These are phyloP conservation scores for Drechslera avenae DNA, from an alignment of 2,329 filamentous ascomycete species.

Conservation along the genomic window DNA sequence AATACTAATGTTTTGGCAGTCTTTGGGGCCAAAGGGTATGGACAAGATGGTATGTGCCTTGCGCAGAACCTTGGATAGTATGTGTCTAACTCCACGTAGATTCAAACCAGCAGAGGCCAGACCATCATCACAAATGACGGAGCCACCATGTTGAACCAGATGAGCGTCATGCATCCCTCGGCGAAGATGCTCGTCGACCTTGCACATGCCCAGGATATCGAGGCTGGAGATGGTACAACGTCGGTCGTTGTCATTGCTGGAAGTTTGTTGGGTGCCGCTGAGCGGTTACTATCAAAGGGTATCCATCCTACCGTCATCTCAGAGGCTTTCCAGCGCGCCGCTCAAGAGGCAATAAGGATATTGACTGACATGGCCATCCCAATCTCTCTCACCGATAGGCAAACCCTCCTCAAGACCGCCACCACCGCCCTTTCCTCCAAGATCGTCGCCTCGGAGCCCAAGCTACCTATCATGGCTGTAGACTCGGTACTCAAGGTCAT, in stretches of 20 bases:
- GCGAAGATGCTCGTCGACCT: constrained; percentile 99
- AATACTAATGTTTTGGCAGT: constrained; percentile 54
- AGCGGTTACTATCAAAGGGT: constrained; percentile 83
- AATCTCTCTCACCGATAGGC: constrained; percentile 84
- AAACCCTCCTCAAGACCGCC: constrained; percentile 91
- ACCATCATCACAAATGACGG: constrained; percentile 99
- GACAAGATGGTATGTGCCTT: constrained; percentile 78
- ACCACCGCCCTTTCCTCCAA: constrained; percentile 98
- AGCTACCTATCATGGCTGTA: constrained; percentile 96
- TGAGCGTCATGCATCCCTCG: constrained; percentile 99
- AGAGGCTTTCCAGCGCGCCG: constrained; percentile 94
- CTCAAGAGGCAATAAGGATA: constrained; percentile 83
- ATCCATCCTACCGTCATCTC: constrained; percentile 98
- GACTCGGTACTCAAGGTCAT: constrained; percentile 96
- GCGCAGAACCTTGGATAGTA: background rate
- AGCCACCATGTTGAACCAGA: constrained; percentile 98
- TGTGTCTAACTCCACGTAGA: constrained; percentile 53
- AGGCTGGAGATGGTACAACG: constrained; percentile 97
- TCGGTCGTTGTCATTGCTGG: constrained; percentile 98
- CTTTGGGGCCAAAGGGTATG: constrained; percentile 94
- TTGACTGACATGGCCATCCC: constrained; percentile 96
- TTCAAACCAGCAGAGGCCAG: constrained; percentile 93
- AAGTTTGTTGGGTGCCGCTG: constrained; percentile 89
- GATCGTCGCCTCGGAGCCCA: constrained; percentile 97
- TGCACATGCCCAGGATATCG: constrained; percentile 95